Base-by-base conservation (phyloP, 1,284 basidiomycete genomes). In the Leccinum subrobustum region DNA sequence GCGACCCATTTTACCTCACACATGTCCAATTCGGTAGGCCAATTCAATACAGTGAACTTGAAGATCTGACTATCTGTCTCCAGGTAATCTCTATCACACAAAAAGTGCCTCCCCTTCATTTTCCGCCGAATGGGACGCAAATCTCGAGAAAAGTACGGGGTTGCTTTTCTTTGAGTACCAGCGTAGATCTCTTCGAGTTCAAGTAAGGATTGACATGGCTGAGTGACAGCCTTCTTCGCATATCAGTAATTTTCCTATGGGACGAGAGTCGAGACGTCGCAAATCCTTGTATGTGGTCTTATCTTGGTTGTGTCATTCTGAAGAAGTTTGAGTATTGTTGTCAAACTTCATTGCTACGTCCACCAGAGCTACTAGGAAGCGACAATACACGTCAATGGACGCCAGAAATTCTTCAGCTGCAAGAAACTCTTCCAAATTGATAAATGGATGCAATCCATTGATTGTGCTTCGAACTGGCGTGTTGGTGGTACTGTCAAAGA, bases 91-190 rank as follows among this genome's bases (percentile, higher is more conserved):
- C 71, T 66, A 71, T 62, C 60, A 66, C 31, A 58, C 67, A 18
- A 65, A 61, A 33, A 71, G 69, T 31, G 71, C 74, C 14, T 76
- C 79, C 18, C 81, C 86, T 8, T 76, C 78, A 5, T 91, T 87
- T 68, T 89, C 87, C 0, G 76, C 83, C 4, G 89, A 91, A 75
- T 89, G 82, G 81, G 77, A 80, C 52, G 67, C 74, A 51, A 71
- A 82, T 62, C 78, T 80, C 9, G 59, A 74, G 18, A 70, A 76
- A 58, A 79, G 81, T 35, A 77, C 79, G 59, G 86, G 80, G 1
- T 78, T 81, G 71, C 70, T 91, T 23, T 73, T 76, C 57, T 84
- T 89, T 57, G 80, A 88, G 54, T 89, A 88, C 65, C 82, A 84
- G 29, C 82, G 86, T 65, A 88, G 87, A 72, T 67, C 83, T 23